Percentiles rank a stretch among this genome's conserved stretches.
phyloP scores from a whole-genome alignment of 441 rosid species.

The Eruca vesicaria region DNA sequence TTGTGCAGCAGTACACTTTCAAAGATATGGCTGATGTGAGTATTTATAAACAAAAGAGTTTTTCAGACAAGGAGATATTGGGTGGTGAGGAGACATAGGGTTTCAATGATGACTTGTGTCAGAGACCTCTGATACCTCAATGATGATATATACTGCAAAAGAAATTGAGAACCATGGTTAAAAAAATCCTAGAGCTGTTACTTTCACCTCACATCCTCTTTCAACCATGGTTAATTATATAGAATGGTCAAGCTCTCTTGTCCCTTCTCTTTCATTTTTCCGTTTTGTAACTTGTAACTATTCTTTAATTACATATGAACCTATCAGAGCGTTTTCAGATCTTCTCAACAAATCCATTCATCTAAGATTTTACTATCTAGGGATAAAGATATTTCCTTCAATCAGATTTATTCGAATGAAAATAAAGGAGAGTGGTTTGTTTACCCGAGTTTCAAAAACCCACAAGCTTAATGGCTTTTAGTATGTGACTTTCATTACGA shows the following conservation, averaged over 20 bases:
- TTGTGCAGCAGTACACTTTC: conserved; percentile 39
- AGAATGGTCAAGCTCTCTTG: conserved; percentile 9
- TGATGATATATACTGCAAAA: conserved; percentile 40
- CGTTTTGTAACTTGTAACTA: conserved; percentile 18
- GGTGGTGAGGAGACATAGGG: conserved; percentile 50
- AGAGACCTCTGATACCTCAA: conserved; percentile 48
- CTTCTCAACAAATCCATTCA: neutral
- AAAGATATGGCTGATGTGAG: conserved; percentile 42
- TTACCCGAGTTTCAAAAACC: conserved; percentile 1
- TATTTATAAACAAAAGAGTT: conserved; percentile 34
- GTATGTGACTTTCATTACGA: conserved; percentile 33
- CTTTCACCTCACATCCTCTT: neutral
- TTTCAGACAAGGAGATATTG: conserved; percentile 33
- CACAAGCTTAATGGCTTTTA: conserved; percentile 21
- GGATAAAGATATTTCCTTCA: neutral
- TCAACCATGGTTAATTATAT: conserved; percentile 16
- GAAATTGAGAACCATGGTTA: conserved; percentile 34
- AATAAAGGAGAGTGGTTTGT: no score
- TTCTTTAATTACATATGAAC: conserved; percentile 28
- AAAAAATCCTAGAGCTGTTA: conserved; percentile 23
- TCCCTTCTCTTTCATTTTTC: conserved; percentile 3
- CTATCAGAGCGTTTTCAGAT: conserved; percentile 4
- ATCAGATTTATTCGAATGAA: no score
- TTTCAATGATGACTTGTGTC: conserved; percentile 62
- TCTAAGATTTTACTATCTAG: neutral